Percentiles rank a stretch among this genome's conserved stretches.
These are phyloP conservation scores for Alternaria consortialis DNA, from an alignment of 2,329 filamentous ascomycete species.

Conservation along the genomic window DNA sequence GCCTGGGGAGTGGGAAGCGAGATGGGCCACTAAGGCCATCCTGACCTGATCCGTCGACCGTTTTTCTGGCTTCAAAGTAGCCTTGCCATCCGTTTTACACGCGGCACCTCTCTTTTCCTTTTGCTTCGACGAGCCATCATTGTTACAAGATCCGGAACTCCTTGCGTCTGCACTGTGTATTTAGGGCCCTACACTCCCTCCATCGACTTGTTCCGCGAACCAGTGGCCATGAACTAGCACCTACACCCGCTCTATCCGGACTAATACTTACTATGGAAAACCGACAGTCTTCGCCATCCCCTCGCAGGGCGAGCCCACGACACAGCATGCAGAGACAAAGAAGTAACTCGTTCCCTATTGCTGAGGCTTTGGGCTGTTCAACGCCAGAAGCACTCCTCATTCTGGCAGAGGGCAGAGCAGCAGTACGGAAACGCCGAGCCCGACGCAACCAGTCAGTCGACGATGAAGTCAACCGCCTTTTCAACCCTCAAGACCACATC, in stretches of 20 bases:
- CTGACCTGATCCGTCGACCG: slow-evolving; percentile 34
- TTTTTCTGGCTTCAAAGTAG: slow-evolving; percentile 32
- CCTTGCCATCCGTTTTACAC: slow-evolving; percentile 23
- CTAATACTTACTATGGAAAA: slow-evolving; percentile 35
- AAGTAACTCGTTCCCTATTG: slow-evolving; percentile 49
- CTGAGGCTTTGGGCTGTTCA: slow-evolving; percentile 47
- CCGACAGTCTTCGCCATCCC: slow-evolving; percentile 35
- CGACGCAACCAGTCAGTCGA: slow-evolving; percentile 36
- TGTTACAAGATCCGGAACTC: not conserved
- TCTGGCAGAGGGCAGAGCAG: slow-evolving; percentile 47
- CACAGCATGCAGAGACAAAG: slow-evolving; percentile 39
- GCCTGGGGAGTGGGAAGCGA: slow-evolving; percentile 29
- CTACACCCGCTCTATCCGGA: slow-evolving; percentile 28
- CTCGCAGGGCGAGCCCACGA: slow-evolving; percentile 29
- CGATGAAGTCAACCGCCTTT: slow-evolving; percentile 31
- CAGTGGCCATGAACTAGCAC: slow-evolving; percentile 34
- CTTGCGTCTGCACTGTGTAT: slow-evolving; percentile 1
- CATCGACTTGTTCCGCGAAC: slow-evolving; percentile 25
- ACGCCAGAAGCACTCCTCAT: slow-evolving; percentile 48
- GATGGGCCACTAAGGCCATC: slow-evolving; percentile 38
- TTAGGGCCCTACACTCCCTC: slow-evolving; percentile 1
- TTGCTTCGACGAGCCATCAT: slow-evolving; percentile 7
- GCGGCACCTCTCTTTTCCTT: slow-evolving; percentile 15
- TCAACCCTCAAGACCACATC: slow-evolving; percentile 44
- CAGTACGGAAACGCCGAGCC: slow-evolving; percentile 41